phyloP scores from a whole-genome alignment of 2,329 filamentous ascomycete species.

The Paecilomyces variotii region DNA sequence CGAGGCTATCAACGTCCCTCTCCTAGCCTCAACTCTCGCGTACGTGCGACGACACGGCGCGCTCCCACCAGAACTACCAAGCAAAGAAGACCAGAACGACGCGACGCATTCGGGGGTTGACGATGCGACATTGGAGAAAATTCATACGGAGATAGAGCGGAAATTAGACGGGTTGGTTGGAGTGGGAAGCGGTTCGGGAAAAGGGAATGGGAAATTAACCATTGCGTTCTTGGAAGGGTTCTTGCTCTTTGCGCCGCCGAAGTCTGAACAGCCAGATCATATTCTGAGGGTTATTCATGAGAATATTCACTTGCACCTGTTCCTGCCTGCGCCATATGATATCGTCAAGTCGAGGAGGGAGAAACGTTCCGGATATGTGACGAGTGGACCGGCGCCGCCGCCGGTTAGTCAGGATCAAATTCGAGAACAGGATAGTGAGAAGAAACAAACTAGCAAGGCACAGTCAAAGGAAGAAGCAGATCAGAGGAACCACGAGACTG shows the following conservation, averaged over 20 bases:
- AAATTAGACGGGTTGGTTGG: conserved; percentile 8
- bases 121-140: conserved; percentile 14
- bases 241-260: conserved; percentile 59
- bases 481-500: conserved; percentile 11
- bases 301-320: conserved; percentile 64
- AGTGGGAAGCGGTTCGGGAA: background rate
- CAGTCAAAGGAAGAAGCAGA: conserved; percentile 13
- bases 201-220: conserved; percentile 22
- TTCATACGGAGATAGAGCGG: conserved; percentile 17
- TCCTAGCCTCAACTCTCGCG: conserved; percentile 57
- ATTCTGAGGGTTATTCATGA: conserved; percentile 21
- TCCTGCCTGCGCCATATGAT: conserved; percentile 62
- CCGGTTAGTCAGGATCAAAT: conserved; percentile 6
- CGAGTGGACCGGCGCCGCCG: conserved; percentile 32
- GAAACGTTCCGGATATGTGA: conserved; percentile 39
- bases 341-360: conserved; percentile 33
- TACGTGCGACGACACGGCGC: conserved; percentile 62
- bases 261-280: conserved; percentile 13
- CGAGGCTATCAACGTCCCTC: conserved; percentile 63
- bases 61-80: conserved; percentile 41
- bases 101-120: conserved; percentile 36
- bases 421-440: background rate
- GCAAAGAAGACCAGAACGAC: conserved; percentile 53
- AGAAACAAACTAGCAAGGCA: conserved; percentile 4
- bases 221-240: conserved; percentile 84